Conservation (phyloP, 441 rosid species). For the Populus trichocarpa region DNA sequence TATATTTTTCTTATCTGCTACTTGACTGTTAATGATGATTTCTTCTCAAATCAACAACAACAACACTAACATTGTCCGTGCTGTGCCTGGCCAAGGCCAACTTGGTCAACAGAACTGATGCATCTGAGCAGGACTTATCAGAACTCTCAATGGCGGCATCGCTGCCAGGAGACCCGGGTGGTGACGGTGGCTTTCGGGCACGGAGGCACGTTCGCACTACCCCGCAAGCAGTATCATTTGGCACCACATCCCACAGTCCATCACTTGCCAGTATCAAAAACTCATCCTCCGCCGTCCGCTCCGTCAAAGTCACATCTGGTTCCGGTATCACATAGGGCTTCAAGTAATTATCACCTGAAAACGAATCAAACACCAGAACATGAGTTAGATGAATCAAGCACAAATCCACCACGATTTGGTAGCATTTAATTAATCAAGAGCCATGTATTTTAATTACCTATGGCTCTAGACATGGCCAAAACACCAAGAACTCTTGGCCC, state of each 20-base stretch:
- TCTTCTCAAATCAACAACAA: constrained; percentile 75
- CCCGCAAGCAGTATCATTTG: constrained; percentile 74
- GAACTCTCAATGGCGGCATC: constrained; percentile 33
- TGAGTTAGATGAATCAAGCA: neutral
- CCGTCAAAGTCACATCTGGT: constrained; percentile 75
- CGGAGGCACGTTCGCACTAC: constrained; percentile 76
- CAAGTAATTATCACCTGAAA: constrained; percentile 66
- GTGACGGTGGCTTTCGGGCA: constrained; percentile 25
- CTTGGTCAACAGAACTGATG: constrained; percentile 65
- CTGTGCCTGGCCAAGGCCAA: constrained; percentile 73
- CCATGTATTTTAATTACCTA: constrained; percentile 33
- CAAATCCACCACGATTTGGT: neutral
- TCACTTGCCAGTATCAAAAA: constrained; percentile 86
- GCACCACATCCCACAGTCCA: constrained; percentile 94
- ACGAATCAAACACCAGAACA: neutral
- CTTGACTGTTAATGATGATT: constrained; percentile 7
- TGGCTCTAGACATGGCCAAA: constrained; percentile 95
- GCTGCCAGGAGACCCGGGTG: constrained; percentile 22
- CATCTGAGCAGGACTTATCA: constrained; percentile 73
- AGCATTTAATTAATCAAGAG: neutral
- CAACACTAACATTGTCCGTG: constrained; percentile 73
- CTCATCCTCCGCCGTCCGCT: constrained; percentile 65
- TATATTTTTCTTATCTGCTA: neutral
- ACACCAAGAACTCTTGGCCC: constrained; percentile 87
- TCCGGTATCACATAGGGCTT: constrained; percentile 84